Evolutionary conservation across 2,329 filamentous ascomycete genomes (phyloP), one percentile per base, ranked within the genome.

Genomic region (Phaeophleospora eucalypticola): DNA sequence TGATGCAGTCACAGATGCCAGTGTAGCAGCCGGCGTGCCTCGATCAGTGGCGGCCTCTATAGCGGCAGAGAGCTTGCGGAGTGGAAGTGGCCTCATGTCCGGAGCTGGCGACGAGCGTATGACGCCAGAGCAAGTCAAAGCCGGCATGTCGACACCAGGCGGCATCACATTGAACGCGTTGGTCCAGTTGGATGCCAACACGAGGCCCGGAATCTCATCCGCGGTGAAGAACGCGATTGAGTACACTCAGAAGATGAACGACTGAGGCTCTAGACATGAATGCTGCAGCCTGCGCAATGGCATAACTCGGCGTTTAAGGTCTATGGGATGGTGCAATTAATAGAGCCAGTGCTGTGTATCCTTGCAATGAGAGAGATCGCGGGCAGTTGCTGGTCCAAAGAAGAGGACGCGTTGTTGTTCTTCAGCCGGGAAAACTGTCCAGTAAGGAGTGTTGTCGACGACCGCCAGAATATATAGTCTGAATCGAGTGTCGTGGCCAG

Each of bases 91-190:
- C 4, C 40, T 61, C 29, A 46, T 60, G n/a, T 19, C 37, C 18
- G 42, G 42, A 27, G 46, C 43, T 14, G 52, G 53, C 9, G 24
- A 6, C 24, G 24, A 29, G 12, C 24, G 24, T 29, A 59, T 60
- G 52, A 57, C 56, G 14, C 53, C 53, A 14, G 58, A 61, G 21
- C 50, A 50, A 9, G 36, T 61, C 29, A 61, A 60, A 35, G 56
- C 52, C 16, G 49, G 54, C 2, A 61, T 61, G 58, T 60, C 58
- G 15, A 54, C 54, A 14, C 54, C 58, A 2, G 48, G 39, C 10
- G 56, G 58, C 1, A 61, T 60, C 19, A 60, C 58, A 2, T 51
- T 58, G 37, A 57, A 58, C 32, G 48, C 57, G 8, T 36, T 60
- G 9, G 38, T 59, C 14, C 44, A 58, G 16, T 46, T 59, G 2